Evolutionary conservation across 2,329 filamentous ascomycete genomes (phyloP), one percentile per base, ranked within the genome.

Genomic region (Aureobasidium sp.): DNA sequence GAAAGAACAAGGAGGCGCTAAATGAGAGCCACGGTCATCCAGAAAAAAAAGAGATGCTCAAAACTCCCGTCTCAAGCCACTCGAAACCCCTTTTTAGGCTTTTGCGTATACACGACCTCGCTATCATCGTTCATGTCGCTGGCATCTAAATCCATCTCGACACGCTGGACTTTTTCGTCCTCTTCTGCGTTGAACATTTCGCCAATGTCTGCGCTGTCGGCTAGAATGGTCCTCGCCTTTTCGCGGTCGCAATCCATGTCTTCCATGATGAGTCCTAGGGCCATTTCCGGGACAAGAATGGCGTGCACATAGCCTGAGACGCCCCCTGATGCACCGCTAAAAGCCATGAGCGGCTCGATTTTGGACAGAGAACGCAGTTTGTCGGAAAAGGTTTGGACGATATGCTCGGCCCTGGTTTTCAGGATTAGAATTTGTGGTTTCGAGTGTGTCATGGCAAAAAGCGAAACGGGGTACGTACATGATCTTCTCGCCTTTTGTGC

Each of bases 251-350:
- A 61, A 1, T 61, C 42, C 66, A 72, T 66, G 57, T 75, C 73
- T 42, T 75, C 71, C 64, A 66, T 70, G 22, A 75, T 68, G 3
- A 75, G 66, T 17, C 64, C 60, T 39, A 71, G 62, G 5, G 71
- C 72, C n/a, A 75, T 62, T 63, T 75, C 73, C 1, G 73, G 73
- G 36, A 74, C 72, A 2, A 75, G 64, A 1, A 75, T 72, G 12
- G 68, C 66, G 47, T 74, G 71, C 11, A 74, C 68, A 56, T 70
- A 74, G 0, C 72, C 72, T 15, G 70, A 70, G 2, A 75, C 67
- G 22, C 73, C 73, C 8, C 73, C 73, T 36, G 68, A 66, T 3
- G 70, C 67, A 14, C 72, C 72, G 11, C 68, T 65, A 27, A 68
- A 60, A 2, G 69, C 66, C n/a, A 75, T 64, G 15, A 73, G 64